A percentile compares a stretch with the other conserved stretches of the same genome.
phyloP scores from a whole-genome alignment of 805 yeast species.

The Candida boleticola region DNA sequence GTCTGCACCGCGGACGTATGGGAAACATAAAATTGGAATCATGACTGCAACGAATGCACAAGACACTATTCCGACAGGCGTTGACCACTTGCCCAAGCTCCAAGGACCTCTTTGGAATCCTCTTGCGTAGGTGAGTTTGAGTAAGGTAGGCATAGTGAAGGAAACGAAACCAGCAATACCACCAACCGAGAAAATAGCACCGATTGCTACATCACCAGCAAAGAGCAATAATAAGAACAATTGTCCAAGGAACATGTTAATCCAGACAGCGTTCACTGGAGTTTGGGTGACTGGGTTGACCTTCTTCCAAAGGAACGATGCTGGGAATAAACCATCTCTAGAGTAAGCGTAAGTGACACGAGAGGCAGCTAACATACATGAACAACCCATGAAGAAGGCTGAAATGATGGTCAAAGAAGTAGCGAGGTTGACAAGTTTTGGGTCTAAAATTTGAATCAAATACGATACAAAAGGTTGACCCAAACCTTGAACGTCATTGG shows the following conservation, averaged over 20 bases:
- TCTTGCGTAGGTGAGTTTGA: constrained; percentile 55
- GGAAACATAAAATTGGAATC: constrained; percentile 64
- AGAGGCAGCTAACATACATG: constrained; percentile 61
- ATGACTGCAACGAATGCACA: constrained; percentile 49
- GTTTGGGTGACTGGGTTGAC: constrained; percentile 55
- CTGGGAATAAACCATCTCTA: constrained; percentile 66
- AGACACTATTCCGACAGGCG: constrained; percentile 49
- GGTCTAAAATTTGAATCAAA: constrained; percentile 47
- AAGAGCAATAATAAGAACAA: constrained; percentile 55
- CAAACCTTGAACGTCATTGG: constrained; percentile 45
- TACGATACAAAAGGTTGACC: constrained; percentile 63
- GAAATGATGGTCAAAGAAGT: constrained; percentile 37
- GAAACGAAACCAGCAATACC: constrained; percentile 69
- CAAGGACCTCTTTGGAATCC: constrained; percentile 66
- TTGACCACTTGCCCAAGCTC: constrained; percentile 54
- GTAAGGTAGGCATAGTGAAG: constrained; percentile 60
- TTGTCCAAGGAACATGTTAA: constrained; percentile 54
- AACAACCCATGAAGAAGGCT: constrained; percentile 40
- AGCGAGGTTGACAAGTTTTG: constrained; percentile 35
- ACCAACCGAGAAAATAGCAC: constrained; percentile 71
- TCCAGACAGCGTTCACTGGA: constrained; percentile 65
- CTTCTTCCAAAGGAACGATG: constrained; percentile 45
- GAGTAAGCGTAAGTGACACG: constrained; percentile 67
- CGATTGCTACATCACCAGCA: constrained; percentile 64
- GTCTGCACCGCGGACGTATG: constrained; percentile 34